A percentile compares a stretch with the other conserved stretches of the same genome.
These are phyloP conservation scores for Achaetomium macrosporum DNA, from an alignment of 2,329 filamentous ascomycete genomes.

Conservation along the genomic window DNA sequence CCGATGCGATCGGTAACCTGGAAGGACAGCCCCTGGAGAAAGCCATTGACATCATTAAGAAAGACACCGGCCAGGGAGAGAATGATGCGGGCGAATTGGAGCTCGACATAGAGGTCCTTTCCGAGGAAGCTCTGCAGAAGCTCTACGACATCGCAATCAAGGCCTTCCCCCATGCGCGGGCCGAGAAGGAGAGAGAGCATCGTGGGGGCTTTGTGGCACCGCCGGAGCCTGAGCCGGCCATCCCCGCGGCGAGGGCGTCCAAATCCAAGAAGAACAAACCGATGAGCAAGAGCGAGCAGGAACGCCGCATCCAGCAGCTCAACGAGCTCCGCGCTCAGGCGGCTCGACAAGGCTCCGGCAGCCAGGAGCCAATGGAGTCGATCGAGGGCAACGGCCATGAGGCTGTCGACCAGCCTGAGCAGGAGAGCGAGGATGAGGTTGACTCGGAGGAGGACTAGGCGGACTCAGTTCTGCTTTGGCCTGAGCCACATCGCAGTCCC, in stretches of 20 bases:
- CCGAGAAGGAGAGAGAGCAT: constrained; percentile 31
- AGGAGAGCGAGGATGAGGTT: constrained; percentile 48
- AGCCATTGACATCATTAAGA: constrained; percentile 85
- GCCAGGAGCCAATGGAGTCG: constrained; percentile 39
- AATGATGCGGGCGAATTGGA: constrained; percentile 55
- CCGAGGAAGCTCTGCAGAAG: constrained; percentile 48
- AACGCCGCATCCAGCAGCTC: constrained; percentile 59
- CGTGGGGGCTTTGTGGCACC: constrained; percentile 21
- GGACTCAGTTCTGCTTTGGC: not conserved
- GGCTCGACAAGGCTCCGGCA: constrained; percentile 41
- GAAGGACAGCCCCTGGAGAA: constrained; percentile 70
- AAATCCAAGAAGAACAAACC: constrained; percentile 71
- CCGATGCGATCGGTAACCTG: constrained; percentile 74
- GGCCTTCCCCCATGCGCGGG: constrained; percentile 33
- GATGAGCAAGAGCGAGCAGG: constrained; percentile 68
- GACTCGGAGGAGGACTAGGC: constrained; percentile 46
- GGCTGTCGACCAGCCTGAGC: constrained; percentile 13
- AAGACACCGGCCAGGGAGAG: constrained; percentile 66
- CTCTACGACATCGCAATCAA: constrained; percentile 42
- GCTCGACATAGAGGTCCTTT: constrained; percentile 53
- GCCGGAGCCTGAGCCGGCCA: constrained; percentile 19
- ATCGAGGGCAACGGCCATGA: constrained; percentile 30
- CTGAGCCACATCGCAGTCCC: no score
- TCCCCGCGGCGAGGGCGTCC: constrained; percentile 26
- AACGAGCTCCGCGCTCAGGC: constrained; percentile 53